Evolutionary conservation across 2,329 filamentous ascomycete genomes (phyloP).

Genomic region (Lachnellula occidentalis): DNA sequence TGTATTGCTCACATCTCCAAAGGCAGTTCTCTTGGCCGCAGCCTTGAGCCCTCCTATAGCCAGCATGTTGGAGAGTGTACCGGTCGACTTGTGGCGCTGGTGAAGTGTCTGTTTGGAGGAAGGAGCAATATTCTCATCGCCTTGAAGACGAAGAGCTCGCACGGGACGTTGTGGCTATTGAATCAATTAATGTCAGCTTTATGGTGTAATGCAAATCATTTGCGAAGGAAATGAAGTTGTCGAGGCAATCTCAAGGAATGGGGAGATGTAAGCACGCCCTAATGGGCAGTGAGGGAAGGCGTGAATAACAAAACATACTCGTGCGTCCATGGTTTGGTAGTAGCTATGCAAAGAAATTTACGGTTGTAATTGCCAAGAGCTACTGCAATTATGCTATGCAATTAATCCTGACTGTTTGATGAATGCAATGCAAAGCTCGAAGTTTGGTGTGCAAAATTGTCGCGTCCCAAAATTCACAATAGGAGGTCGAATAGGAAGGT

Average conservation of each 20-base stretch:
- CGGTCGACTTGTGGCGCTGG: conserved; percentile 75
- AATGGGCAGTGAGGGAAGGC: background rate
- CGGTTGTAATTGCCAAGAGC: conserved; percentile 18
- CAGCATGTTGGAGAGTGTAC: conserved; percentile 49
- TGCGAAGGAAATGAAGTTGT: conserved; percentile 16
- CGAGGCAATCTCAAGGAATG: conserved; percentile 19
- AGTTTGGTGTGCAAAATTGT: conserved; percentile 12
- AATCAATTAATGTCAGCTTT: conserved; percentile 28
- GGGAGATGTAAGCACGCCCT: background rate
- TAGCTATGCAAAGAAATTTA: conserved; percentile 18
- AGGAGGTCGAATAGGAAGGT: conserved; percentile 6
- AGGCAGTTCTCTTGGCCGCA: conserved; percentile 68
- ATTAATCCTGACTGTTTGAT: conserved; percentile 11
- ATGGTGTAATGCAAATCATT: conserved; percentile 5
- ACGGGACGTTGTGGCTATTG: conserved; percentile 63
- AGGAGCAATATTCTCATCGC: conserved; percentile 64
- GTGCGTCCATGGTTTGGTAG: conserved; percentile 35
- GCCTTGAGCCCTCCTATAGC: conserved; percentile 54
- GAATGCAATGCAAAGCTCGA: conserved; percentile 1
- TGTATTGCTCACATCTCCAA: conserved; percentile 78
- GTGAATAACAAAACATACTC: conserved; percentile 30
- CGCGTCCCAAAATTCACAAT: conserved; percentile 25
- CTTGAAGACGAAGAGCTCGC: conserved; percentile 52
- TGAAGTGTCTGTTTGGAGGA: conserved; percentile 59
- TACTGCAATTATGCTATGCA: conserved; percentile 7